These are phyloP conservation scores for Dunaliella primolecta DNA, from an alignment of 139 green algal species.

Conservation along the genomic window DNA sequence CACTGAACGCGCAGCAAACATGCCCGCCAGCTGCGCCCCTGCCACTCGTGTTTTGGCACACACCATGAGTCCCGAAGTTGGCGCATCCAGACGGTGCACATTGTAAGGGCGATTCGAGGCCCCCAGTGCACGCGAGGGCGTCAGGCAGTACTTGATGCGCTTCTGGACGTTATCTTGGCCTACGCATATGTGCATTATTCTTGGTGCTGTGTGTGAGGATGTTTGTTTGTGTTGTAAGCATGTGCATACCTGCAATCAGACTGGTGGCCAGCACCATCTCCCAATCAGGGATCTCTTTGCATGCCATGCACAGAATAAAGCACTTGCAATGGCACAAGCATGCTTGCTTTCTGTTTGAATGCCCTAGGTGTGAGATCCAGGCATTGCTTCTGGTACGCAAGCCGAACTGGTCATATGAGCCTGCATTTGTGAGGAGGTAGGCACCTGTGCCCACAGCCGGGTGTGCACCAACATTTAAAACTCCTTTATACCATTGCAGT, in stretches of 20 bases:
- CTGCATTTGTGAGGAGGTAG: no score
- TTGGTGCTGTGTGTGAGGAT: not conserved
- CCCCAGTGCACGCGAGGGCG: not conserved
- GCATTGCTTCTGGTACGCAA: no score
- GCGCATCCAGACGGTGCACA: not conserved
- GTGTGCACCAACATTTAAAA: no score
- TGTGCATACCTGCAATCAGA: not conserved
- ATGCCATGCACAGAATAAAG: no score
- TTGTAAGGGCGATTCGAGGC: not conserved
- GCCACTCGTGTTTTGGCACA: not conserved
- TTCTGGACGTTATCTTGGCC: not conserved
- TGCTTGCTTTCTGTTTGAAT: no score
- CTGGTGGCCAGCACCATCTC: no score
- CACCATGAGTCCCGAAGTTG: not conserved
- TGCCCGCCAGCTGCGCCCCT: not conserved
- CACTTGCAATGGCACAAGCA: no score
- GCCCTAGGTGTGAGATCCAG: no score
- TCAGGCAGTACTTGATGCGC: not conserved
- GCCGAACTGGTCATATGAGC: no score
- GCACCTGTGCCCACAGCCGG: no score
- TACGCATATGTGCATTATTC: not conserved
- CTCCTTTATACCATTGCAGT: no score
- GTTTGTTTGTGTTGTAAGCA: not conserved
- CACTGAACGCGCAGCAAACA: not conserved
- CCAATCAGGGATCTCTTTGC: no score